These are phyloP conservation scores for Cladosporium velox DNA, from an alignment of 2,329 filamentous ascomycete species.

Conservation along the genomic window DNA sequence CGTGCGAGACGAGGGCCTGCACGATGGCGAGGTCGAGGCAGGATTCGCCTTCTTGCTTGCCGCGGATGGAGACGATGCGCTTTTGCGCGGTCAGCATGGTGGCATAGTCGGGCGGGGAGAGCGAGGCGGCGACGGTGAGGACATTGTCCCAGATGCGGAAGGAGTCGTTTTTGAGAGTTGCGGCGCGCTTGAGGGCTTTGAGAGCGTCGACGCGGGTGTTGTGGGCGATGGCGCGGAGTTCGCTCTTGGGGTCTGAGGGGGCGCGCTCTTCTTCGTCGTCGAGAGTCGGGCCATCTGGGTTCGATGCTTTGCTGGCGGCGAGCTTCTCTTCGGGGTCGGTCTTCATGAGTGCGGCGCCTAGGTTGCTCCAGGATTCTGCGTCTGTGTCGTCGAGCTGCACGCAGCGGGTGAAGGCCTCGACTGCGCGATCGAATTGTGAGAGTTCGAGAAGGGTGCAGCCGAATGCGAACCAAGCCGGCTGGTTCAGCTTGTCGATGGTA, in stretches of 20 bases:
- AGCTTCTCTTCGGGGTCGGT: conserved; percentile 29
- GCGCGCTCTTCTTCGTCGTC: conserved; percentile 42
- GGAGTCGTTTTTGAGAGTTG: conserved; percentile 78
- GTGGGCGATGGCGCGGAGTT: conserved; percentile 51
- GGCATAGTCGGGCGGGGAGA: conserved; percentile 70
- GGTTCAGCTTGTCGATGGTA: conserved; percentile 75
- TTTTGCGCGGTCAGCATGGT: conserved; percentile 76
- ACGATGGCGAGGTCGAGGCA: conserved; percentile 76
- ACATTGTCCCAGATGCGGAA: conserved; percentile 97
- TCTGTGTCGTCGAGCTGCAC: conserved; percentile 86
- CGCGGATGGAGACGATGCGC: conserved; percentile 73
- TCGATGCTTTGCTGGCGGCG: conserved; percentile 18
- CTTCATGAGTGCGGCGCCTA: conserved; percentile 75
- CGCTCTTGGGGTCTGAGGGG: conserved; percentile 26
- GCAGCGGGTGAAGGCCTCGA: conserved; percentile 78
- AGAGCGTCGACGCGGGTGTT: conserved; percentile 73
- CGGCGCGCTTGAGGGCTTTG: conserved; percentile 82
- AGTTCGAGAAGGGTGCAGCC: conserved; percentile 85
- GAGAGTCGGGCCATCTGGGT: conserved; percentile 13
- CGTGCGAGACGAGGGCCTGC: conserved; percentile 69
- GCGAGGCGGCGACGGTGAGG: conserved; percentile 78
- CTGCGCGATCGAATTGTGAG: conserved; percentile 73
- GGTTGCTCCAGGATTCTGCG: conserved; percentile 91
- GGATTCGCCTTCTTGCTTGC: conserved; percentile 67
- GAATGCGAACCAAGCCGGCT: conserved; percentile 83